Base-by-base conservation (phyloP, 2,329 filamentous ascomycete genomes). In the Phoma sp. region DNA sequence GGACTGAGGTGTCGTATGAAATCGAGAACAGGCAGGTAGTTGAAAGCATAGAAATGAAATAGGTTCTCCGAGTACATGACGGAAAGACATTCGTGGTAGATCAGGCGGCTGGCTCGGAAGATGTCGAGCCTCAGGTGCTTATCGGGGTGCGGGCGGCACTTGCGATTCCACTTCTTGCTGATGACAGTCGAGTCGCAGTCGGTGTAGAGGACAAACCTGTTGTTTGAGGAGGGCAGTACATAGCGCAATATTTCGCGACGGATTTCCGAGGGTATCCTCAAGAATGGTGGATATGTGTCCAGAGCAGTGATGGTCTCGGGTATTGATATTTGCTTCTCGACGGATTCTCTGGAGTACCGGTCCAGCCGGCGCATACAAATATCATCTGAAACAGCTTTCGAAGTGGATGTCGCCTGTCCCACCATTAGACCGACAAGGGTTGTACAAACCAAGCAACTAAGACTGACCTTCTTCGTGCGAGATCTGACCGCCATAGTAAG, bases 121-220 rank as follows among this genome's bases (percentile, higher is more conserved):
- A 76, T 61, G 35, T 73, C 70, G 40, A 76, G 71, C 14, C 60
- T 65, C 27, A 70, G 59, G 30, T 66, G 51, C 47, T 66, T 70
- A 46, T 74, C 71, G 24, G 69, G 68, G 52, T 72, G 69, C 10
- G 71, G 69, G 23, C 66, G 66, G 53, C 67, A 69, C 47, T 71
- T 68, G 43, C 66, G 65, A 49, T 72, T 74, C 68, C 68, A 74
- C 47, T 69, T 73, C 48, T 70, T 70, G 59, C 73, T 75, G 46
- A 80, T 61, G 8, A 65, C 66, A 14, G 62, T 70, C 7, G 73
- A 61, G 23, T 77, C 73, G 57, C 76, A 76, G 60, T 78, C 73
- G 29, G 77, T 80, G 62, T 77, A 77, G 55, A 82, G 70, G 10
- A 78, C 72, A 54, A 80, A 78, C 18, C 78, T 75, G 35, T 74